Conservation (phyloP, 169 alveolate species). For the Cryptosporidium ubiquitum region DNA sequence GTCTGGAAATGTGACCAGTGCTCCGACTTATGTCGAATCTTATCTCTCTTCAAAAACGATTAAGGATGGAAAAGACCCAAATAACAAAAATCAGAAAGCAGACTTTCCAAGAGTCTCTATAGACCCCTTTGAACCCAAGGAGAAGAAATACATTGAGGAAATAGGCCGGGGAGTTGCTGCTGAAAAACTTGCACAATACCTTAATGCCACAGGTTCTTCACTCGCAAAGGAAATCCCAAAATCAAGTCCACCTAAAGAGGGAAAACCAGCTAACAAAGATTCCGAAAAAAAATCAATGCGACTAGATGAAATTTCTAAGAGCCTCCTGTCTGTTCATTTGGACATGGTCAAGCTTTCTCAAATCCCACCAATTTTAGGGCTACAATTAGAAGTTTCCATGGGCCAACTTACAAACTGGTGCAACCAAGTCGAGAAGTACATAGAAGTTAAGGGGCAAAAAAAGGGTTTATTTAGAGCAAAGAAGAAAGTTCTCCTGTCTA, state of each 20-base stretch:
- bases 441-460: constrained; percentile 40
- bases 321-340: constrained; percentile 27
- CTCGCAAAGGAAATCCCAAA: constrained; percentile 57
- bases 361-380: constrained; percentile 49
- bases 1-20: constrained; percentile 3
- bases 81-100: constrained; percentile 13
- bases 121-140: constrained; percentile 68
- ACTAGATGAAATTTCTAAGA: constrained; percentile 19
- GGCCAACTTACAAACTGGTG: constrained; percentile 74
- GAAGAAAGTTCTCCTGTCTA: constrained; percentile 7
- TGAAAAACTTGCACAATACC: constrained; percentile 62
- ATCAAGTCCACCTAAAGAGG: not conserved
- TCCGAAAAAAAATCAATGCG: not conserved
- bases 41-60: constrained; percentile 4
- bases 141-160: constrained; percentile 15
- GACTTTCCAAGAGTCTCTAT: constrained; percentile 70
- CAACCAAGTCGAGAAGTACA: constrained; percentile 60
- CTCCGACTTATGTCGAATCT: constrained; percentile 25
- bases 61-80: not conserved
- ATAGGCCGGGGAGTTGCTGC: constrained; percentile 55
- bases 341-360: constrained; percentile 61
- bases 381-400: constrained; percentile 70
- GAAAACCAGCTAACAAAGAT: not conserved
- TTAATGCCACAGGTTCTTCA: constrained; percentile 54
- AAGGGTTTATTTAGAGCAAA: constrained; percentile 55